Conservation (phyloP, 164 flowering plant genomes). For the Berberis thunbergii region DNA sequence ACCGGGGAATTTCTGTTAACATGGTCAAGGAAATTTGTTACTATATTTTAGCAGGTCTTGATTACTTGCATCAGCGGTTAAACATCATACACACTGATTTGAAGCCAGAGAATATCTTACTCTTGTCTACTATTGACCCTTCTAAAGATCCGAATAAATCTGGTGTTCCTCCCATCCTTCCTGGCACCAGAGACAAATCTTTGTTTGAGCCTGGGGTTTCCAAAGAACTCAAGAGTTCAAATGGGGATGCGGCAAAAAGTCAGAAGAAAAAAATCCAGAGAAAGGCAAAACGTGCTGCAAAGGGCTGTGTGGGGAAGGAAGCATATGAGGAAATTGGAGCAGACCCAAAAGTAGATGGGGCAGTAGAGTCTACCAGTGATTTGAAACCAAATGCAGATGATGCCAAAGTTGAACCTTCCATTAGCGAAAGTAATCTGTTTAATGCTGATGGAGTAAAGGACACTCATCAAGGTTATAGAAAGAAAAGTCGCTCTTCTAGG, state of each 20-base stretch:
- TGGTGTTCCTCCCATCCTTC: slow-evolving; percentile 58
- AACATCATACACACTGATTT: slow-evolving; percentile 91
- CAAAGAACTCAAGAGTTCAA: slow-evolving; percentile 35
- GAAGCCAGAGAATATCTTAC: slow-evolving; percentile 85
- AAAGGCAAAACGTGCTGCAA: slow-evolving; percentile 72
- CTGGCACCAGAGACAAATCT: slow-evolving; percentile 37
- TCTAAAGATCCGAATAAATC: slow-evolving; percentile 66
- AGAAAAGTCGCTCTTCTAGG: slow-evolving; percentile 55
- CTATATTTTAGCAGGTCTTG: slow-evolving; percentile 73
- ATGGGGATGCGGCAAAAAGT: slow-evolving; percentile 60
- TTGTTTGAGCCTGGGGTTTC: slow-evolving; percentile 27
- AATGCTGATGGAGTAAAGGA: slow-evolving; percentile 24
- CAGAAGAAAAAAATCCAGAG: slow-evolving; percentile 74
- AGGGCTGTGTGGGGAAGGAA: slow-evolving; percentile 52
- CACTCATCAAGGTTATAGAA: slow-evolving; percentile 25
- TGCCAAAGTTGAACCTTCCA: slow-evolving; percentile 26
- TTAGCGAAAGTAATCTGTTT: slow-evolving; percentile 6
- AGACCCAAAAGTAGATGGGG: background rate
- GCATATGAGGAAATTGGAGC: slow-evolving; percentile 17
- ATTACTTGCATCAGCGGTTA: slow-evolving; percentile 75
- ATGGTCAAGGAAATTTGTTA: slow-evolving; percentile 78
- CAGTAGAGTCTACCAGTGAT: background rate
- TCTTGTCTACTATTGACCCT: slow-evolving; percentile 73
- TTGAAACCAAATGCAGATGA: slow-evolving; percentile 3
- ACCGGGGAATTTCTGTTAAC: slow-evolving; percentile 62